Base-by-base conservation (phyloP, 129 eudicot species). In the Cynara cardunculus region DNA sequence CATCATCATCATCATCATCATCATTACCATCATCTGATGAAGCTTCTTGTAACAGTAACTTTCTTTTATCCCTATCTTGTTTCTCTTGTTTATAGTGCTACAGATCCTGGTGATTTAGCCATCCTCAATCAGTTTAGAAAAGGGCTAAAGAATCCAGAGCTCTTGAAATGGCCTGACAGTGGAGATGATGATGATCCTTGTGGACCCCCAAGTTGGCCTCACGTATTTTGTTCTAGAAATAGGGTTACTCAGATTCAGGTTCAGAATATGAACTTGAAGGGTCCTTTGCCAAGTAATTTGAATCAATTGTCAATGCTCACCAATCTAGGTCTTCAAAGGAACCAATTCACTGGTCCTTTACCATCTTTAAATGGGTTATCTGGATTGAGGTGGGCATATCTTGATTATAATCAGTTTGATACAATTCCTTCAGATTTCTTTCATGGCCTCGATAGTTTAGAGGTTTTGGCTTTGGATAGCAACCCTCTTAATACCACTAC, bases 221-320 rank as follows among this genome's bases (percentile, higher is more conserved):
- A 88, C 62, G 75, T 96, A 2, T 88, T 56, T 41, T 96, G 99
- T 82, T 22, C 70, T 22, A 89, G 83, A 22, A 76, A 79, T 10
- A 91, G 97, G 82, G 96, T 96, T 72, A n/a, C 95, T 8, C 99
- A 96, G 82, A 91, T 96, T 87, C 99, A 96, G 84, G 93, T 90
- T 78, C 88, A 83, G 35, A 85, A 85, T 6, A 75, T 93, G 85
- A 91, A 91, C 11, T 85, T 96, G 75, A 89, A 89, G 32, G 99
- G 99, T 66, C 78, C 93, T 77, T 86, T 96, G 32, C 99, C 99
- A 5, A 39, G 62, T 7, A 89, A 84, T 53, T 83, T 92, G 39
- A 96, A 93, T 65, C 80, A 93, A 27, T 75, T 96, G 72, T 87
- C 94, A 24, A 91, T 66, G 92, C 77, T 96, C 16, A 44, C 85